These are phyloP conservation scores for Pyrus pyrifolia DNA, from an alignment of 306 rosid genomes.

Conservation along the genomic window DNA sequence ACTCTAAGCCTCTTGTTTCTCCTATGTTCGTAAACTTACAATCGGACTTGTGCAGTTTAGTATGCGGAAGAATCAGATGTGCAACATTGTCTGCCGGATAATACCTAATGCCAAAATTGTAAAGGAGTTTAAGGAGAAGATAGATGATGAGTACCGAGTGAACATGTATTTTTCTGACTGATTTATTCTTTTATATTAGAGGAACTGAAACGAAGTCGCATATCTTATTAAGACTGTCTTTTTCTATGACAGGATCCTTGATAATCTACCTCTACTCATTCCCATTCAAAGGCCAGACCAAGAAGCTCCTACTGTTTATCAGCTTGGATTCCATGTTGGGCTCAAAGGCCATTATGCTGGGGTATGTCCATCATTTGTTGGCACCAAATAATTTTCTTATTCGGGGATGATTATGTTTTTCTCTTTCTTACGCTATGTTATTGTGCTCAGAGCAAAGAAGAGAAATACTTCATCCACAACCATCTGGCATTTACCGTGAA, in stretches of 20 bases:
- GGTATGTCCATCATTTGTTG: conserved; percentile 38
- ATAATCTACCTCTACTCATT: conserved; percentile 86
- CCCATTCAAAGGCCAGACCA: conserved; percentile 59
- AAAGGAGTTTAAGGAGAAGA: conserved; percentile 87
- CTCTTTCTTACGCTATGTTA: conserved; percentile 18
- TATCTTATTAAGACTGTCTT: conserved; percentile 9
- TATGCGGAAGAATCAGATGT: conserved; percentile 87
- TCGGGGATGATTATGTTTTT: conserved; percentile 10
- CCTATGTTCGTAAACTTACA: conserved; percentile 10
- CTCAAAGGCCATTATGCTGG: conserved; percentile 73
- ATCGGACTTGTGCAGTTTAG: conserved; percentile 58
- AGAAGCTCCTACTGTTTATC: conserved; percentile 66
- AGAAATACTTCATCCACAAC: conserved; percentile 72
- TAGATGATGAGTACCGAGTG: conserved; percentile 89
- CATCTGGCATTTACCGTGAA: conserved; percentile 88
- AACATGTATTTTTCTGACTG: conserved; percentile 54
- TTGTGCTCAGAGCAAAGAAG: conserved; percentile 74
- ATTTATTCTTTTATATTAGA: background rate
- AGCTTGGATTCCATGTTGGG: conserved; percentile 83
- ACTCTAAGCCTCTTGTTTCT: conserved; percentile 1
- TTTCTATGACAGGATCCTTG: conserved; percentile 70
- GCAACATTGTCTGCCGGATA: conserved; percentile 51
- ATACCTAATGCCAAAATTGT: conserved; percentile 67
- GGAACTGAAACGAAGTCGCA: background rate
- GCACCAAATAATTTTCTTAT: background rate